Base-by-base conservation (phyloP, 2,329 filamentous ascomycete genomes). In the Incumbomyces delicatus region DNA sequence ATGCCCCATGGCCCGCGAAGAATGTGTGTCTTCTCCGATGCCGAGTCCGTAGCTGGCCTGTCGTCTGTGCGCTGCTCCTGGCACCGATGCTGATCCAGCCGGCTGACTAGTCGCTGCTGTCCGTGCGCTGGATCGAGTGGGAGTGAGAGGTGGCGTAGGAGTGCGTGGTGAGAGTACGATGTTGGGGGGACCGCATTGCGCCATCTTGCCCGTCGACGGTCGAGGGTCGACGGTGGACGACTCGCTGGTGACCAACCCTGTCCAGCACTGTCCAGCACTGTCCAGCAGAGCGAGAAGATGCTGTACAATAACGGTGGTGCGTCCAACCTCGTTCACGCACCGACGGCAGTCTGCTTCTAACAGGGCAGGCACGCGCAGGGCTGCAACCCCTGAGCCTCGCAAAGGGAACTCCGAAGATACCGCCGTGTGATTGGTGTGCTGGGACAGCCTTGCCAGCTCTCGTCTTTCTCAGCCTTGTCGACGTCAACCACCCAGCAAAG, bases 141-240 rank as follows among this genome's bases (percentile, higher is more conserved):
- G 52, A 62, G 58, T 54, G 73, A 68, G 53, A 77, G 79, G 79
- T 54, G 80, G 80, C 56, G 80, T 81, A 11, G 79, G 79, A 29
- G 80, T 81, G 55, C 77, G 72, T 47, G 80, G 79, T 50, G 77
- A 78, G 35, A 73, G 63, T 4, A 41, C 32, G 29, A 84, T 36
- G 49, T 47, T 41, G 46, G 39, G 30, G 33, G 45, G 35, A 34
- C 17, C 18, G 20, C 14, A 3, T 8, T 42, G 40, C 8, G 17
- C 22, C n/a, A 36, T 51, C 38, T 42, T 50, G 7, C 50, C 47
- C 47, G 53, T 52, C 32, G 38, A 17, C 32, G 34, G 17, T n/a
- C 16, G 20, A 12, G 17, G 13, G 14, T 22, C 35, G 33, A 34
- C 20, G 33, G 38, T 12, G 6, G 33, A 14, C 22, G 14, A 13